Evolutionary conservation across 306 rosid species (phyloP), one percentile per base, ranked within the genome.

Genomic region (Parietaria judaica): DNA sequence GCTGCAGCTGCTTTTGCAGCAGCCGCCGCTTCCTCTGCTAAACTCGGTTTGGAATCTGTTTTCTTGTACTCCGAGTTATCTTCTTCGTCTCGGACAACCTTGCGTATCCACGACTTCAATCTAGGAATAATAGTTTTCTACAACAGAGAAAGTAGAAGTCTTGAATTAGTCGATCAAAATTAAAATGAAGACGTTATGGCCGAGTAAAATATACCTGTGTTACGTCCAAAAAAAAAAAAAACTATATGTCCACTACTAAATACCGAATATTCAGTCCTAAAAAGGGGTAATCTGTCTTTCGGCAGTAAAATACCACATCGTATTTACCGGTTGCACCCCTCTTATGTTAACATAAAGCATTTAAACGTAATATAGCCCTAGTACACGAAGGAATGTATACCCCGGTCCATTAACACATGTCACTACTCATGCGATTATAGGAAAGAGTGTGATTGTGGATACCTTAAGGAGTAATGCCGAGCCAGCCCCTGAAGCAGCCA

Each of bases 1-100:
- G 88, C 96, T 54, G 97, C 95, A 37, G 97, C 97, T 51, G 96
- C 85, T 80, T 88, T 88, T 71, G 98, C 98, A 56, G 94, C 96
- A 50, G 79, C 90, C 0, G 87, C 83, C 60, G 88, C 78, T 74
- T 92, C 96, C 82, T 92, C 96, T 16, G 76, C 84, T 67, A 79
- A 15, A 52, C 85, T 81, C 1, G 94, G 97, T 71, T 84, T 88
- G 54, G 54, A 7, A 45, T 77, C 72, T 11, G 58, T 64, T 82
- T 72, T 78, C 72, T 77, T 68, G 31, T 65, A 1, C 67, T 8
- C 15, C 61, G 56, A 46, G 14, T 72, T 88, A 76, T 70, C 70
- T 34, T 78, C 94, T 39, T 79, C 88, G 53, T 84, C 99, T 55
- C 64, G 51, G 63, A 71, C 88, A 79, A 86, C 81, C 76, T 83